phyloP scores from a whole-genome alignment of 2,329 filamentous ascomycete species.

The Neodidymelliopsis sp. region DNA sequence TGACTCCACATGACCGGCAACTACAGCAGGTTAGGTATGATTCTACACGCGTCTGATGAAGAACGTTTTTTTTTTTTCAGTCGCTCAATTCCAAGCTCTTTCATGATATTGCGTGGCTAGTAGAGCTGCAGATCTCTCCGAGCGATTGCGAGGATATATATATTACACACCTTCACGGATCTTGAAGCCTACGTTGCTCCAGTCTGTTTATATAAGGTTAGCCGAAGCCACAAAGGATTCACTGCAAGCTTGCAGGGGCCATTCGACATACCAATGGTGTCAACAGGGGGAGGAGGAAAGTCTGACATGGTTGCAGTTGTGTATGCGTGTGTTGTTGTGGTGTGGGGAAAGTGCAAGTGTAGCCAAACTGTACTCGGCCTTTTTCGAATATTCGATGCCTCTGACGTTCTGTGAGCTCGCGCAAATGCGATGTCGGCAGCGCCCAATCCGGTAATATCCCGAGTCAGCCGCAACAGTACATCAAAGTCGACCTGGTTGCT shows the following conservation, averaged over 20 bases:
- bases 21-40: slow-evolving; percentile 55
- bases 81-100: slow-evolving; percentile 1
- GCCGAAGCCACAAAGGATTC: background rate
- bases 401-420: slow-evolving; percentile 28
- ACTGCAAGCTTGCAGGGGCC: background rate
- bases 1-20: slow-evolving; percentile 93
- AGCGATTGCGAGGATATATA: background rate
- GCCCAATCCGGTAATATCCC: slow-evolving; percentile 34
- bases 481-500: slow-evolving; percentile 24
- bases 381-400: slow-evolving; percentile 23
- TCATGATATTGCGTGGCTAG: too few species aligned
- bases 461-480: slow-evolving; percentile 33
- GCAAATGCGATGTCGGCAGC: slow-evolving; percentile 45
- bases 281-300: slow-evolving; percentile 75
- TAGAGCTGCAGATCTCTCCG: too few species aligned
- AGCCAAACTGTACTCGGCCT: background rate
- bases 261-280: slow-evolving; percentile 69
- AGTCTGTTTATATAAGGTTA: slow-evolving; percentile 65
- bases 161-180: slow-evolving; percentile 84
- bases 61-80: too few species aligned
- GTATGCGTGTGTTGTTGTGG: slow-evolving; percentile 5
- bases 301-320: slow-evolving; percentile 39
- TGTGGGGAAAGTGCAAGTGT: slow-evolving; percentile 5
- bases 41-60: too few species aligned
- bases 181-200: slow-evolving; percentile 90